A percentile compares a stretch with the other conserved stretches of the same genome.
Conservation (phyloP, 345 rosid genomes). For the Trapa bicornis region DNA sequence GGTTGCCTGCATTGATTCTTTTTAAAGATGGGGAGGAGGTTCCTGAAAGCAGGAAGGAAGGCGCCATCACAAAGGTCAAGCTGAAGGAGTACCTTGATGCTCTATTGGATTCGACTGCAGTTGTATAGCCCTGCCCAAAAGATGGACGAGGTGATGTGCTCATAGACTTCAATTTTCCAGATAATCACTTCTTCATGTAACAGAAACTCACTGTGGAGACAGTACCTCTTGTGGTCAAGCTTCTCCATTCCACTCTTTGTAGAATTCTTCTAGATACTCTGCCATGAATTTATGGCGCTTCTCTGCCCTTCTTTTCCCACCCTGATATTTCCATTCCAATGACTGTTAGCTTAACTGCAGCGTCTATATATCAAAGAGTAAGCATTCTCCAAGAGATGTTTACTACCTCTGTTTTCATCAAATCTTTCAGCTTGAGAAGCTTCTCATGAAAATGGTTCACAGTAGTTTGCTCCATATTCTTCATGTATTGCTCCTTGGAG, state of each 20-base stretch:
- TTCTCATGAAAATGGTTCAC: slow-evolving; percentile 76
- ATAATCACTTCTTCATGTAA: background rate
- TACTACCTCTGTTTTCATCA: slow-evolving; percentile 70
- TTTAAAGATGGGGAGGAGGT: slow-evolving; percentile 69
- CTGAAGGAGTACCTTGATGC: slow-evolving; percentile 60
- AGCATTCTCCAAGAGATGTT: background rate
- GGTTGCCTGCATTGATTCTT: slow-evolving; percentile 66
- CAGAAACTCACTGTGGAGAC: background rate
- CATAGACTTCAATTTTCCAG: background rate
- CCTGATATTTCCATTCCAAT: slow-evolving; percentile 28
- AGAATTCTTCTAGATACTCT: slow-evolving; percentile 52
- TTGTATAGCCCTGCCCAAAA: slow-evolving; percentile 20
- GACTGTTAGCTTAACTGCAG: background rate
- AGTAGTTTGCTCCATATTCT: slow-evolving; percentile 73
- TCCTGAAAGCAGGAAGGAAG: slow-evolving; percentile 73
- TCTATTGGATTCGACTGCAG: slow-evolving; percentile 37
- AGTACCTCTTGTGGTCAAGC: slow-evolving; percentile 18
- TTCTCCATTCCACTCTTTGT: slow-evolving; percentile 64
- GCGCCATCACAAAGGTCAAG: slow-evolving; percentile 67
- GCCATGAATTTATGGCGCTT: slow-evolving; percentile 69
- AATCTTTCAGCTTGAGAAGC: slow-evolving; percentile 63
- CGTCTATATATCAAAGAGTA: background rate
- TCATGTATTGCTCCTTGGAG: slow-evolving; percentile 61
- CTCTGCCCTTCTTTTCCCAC: slow-evolving; percentile 65
- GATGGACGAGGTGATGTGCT: background rate